Evolutionary conservation across 768 basidiomycete species (phyloP), one percentile per base, ranked within the genome.

Genomic region (Termitomyces sp.): DNA sequence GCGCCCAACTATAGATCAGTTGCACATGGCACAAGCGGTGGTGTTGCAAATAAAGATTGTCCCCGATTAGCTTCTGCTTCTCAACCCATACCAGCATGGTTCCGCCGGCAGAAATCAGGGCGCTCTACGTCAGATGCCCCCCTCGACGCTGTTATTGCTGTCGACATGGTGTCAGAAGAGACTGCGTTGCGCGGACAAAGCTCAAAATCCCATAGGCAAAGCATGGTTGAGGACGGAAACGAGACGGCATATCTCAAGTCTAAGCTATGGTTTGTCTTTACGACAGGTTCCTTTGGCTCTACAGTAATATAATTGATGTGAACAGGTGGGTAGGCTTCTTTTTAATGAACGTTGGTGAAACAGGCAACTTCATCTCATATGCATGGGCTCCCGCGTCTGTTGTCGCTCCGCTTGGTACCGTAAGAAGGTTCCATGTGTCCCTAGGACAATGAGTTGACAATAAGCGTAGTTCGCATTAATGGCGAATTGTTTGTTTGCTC

Each of bases 371-470:
- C 65, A 87, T 86, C 48, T 91, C 91, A 0, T 95, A 95, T 60
- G 93, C 87, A 0, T 95, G 79, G 71, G 92, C 92, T 22, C 93
- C 93, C 9, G 92, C 93, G 5, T 92, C 90, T n/a, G 75, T 95
- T 5, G 94, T 98, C 13, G 94, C 96, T 0, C 96, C 96, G 29
- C 77, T 98, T 12, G 96, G 96, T n/a, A 94, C 92, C 46, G 94
- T 96, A 64, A 73, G 86, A 73, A 44, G 62, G 63, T 59, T 24
- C 33, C 55, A 24, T 44, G 49, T 48, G 29, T 15, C 13, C 18
- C 58, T 52, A 54, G 29, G 36, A 22, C 26, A 59, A 39, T 46
- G 15, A 46, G 59, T 54, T 66, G 28, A 55, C 56, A 50, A 24
- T 59, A 13, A 39, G 46, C 50, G 16, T 55, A 93, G 86, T 90